Conservation (phyloP, 2,329 filamentous ascomycete species). For the Trichoderma sp. region DNA sequence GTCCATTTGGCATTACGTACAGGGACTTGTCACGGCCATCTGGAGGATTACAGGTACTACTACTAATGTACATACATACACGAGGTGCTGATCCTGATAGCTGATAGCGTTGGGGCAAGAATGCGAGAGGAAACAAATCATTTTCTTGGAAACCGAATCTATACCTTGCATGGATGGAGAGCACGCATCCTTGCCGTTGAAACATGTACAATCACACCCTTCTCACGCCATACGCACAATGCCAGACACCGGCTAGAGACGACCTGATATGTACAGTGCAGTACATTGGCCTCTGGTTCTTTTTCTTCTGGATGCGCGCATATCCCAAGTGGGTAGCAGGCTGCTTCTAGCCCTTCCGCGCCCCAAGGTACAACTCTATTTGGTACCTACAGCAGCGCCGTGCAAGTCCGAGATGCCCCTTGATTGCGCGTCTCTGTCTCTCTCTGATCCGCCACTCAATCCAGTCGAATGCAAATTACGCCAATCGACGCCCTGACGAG, state of each 20-base stretch:
- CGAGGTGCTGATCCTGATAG: neutral
- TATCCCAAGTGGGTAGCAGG: neutral
- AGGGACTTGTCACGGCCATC: neutral
- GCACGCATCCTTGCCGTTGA: neutral
- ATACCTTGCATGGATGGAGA: neutral
- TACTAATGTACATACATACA: neutral
- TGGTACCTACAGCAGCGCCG: neutral
- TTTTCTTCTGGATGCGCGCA: neutral
- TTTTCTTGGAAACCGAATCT: neutral
- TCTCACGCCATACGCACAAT: neutral
- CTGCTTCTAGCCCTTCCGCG: neutral
- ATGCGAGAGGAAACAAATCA: neutral
- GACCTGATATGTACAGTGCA: neutral
- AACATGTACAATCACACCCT: neutral
- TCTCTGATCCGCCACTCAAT: neutral
- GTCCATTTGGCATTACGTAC: slow-evolving; percentile 4
- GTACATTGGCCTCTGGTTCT: neutral
- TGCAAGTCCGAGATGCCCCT: neutral
- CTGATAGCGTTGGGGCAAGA: neutral
- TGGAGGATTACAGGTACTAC: neutral
- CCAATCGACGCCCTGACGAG: no score
- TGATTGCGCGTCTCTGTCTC: neutral
- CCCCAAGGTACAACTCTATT: neutral
- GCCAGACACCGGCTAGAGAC: neutral
- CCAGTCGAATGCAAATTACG: neutral